A percentile compares a stretch with the other conserved stretches of the same genome.
These are phyloP conservation scores for Pisolithus marmoratus DNA, from an alignment of 768 basidiomycete genomes.

Conservation along the genomic window DNA sequence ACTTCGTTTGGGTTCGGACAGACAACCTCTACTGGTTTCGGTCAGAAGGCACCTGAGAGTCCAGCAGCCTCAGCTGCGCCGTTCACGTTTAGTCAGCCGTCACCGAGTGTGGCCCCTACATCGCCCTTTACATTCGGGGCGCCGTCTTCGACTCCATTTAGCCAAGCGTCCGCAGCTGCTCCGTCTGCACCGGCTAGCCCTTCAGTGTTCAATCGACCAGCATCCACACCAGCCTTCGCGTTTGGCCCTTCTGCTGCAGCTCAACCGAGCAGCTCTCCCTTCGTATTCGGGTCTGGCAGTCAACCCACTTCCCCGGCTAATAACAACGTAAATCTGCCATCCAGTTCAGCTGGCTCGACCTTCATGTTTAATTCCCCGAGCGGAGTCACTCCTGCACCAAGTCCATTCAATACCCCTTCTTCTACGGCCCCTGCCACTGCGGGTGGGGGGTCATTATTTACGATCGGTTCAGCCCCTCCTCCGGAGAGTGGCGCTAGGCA, in stretches of 20 bases:
- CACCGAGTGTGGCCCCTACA: conserved; percentile 30
- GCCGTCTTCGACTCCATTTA: conserved; percentile 35
- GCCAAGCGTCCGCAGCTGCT: conserved; percentile 28
- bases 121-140: conserved; percentile 45
- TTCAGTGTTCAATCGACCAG: conserved; percentile 46
- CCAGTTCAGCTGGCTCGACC: conserved; percentile 22
- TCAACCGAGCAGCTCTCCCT: conserved; percentile 30
- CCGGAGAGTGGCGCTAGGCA: conserved; percentile 34
- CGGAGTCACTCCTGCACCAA: conserved; percentile 34
- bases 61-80: conserved; percentile 38
- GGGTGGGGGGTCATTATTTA: conserved; percentile 39
- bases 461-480: conserved; percentile 53
- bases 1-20: conserved; percentile 46
- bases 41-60: conserved; percentile 35
- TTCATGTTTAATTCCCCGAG: conserved; percentile 36
- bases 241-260: conserved; percentile 40
- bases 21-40: conserved; percentile 37
- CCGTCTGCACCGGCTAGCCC: conserved; percentile 53
- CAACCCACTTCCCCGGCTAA: conserved; percentile 57
- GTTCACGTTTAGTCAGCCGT: conserved; percentile 46
- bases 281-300: conserved; percentile 45
- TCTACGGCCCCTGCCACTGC: conserved; percentile 25
- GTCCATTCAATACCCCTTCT: conserved; percentile 39
- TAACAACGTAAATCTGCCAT: conserved; percentile 27
- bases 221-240: conserved; percentile 33